Evolutionary conservation across 1,284 basidiomycete species (phyloP), one percentile per base, ranked within the genome.

Genomic region (Trichosporon asahii): DNA sequence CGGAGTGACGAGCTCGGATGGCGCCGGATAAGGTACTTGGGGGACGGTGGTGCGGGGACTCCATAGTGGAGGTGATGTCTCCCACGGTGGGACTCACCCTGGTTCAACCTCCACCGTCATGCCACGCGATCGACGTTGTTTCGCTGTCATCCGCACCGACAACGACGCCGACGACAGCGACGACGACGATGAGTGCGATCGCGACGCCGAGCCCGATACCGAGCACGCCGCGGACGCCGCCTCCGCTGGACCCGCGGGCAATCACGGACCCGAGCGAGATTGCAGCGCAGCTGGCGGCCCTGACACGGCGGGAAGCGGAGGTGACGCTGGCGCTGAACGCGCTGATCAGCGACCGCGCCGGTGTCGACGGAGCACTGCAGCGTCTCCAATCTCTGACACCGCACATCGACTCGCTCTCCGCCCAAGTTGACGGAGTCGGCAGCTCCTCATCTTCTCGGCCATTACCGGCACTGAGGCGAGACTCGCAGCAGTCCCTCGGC

Each of bases 251-350:
- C 63, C 80, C 80, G 11, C 74, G 81, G 15, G 64, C 70, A 0
- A 76, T 83, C 63, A 80, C 78, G 40, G 73, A 74, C 23, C 77
- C 82, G 3, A 73, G 72, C 4, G 78, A 82, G 65, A 82, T 84
- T 37, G 64, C 78, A 0, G 77, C 79, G 23, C 82, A 84, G 69
- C 79, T 86, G 4, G 78, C 84, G 7, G 86, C 88, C 25, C 88
- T 93, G 44, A 89, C 94, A 75, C 88, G 89, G 14, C 89, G 92
- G 79, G 93, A 95, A 77, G 86, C 90, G 40, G 86, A 90, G 29
- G 87, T 95, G 18, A 92, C 93, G 12, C 86, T 88, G 66, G 89
- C 90, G n/a, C 88, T 96, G 65, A 86, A 91, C 3, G 86, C 88
- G 63, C 85, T 95, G 29, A 86, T 96, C 25, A 88, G 90, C 55